Conservation (phyloP, 2,329 filamentous ascomycete genomes). For the Botrytis porri region DNA sequence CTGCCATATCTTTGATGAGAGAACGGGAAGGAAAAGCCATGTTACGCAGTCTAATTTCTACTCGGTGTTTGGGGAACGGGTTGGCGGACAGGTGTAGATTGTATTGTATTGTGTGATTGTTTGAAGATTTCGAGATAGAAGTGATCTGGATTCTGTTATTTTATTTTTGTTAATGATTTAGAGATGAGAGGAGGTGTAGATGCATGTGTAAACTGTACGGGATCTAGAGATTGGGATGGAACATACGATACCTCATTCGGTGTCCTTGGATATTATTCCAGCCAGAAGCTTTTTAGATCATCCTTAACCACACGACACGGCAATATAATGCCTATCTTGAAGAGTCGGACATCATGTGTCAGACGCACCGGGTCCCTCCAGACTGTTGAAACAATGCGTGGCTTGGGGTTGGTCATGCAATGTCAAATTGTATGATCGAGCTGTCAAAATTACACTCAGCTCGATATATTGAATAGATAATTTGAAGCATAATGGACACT, state of each 20-base stretch:
- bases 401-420: background rate
- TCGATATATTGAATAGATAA: background rate
- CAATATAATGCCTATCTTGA: background rate
- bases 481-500: background rate
- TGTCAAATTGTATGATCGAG: background rate
- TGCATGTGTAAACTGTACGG: background rate
- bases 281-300: background rate
- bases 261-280: background rate
- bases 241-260: background rate
- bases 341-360: background rate
- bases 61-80: conserved; percentile 54
- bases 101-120: background rate
- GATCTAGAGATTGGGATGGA: background rate
- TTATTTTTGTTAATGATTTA: background rate
- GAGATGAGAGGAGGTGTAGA: background rate
- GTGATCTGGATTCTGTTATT: background rate
- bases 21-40: conserved; percentile 71
- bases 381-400: background rate
- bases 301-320: no score
- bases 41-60: conserved; percentile 70
- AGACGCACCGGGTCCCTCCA: background rate
- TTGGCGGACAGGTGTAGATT: background rate
- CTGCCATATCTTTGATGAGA: conserved; percentile 76
- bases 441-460: background rate
- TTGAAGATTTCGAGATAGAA: background rate